Conservation (phyloP, 371 early-diverging fungal genomes). For the Rhizomucor pusillus region DNA sequence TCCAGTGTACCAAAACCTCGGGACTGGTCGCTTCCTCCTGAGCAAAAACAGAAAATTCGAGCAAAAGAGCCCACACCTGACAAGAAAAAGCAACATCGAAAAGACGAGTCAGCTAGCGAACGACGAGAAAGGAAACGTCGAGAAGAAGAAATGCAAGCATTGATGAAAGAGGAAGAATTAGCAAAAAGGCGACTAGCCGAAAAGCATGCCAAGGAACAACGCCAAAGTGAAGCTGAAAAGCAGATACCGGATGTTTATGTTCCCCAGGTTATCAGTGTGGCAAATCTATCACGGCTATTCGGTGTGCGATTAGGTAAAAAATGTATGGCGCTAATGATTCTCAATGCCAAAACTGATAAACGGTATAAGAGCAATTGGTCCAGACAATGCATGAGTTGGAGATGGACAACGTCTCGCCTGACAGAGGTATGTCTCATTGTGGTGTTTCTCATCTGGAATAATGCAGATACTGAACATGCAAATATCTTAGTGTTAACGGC, state of each 20-base stretch:
- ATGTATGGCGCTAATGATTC: background rate
- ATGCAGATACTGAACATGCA: no score
- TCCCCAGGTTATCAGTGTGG: conserved; percentile 81
- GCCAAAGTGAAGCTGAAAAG: conserved; percentile 17
- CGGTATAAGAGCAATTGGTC: conserved; percentile 52
- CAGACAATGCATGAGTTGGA: conserved; percentile 71
- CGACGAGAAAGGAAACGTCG: no score
- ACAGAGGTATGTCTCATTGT: conserved; percentile 45
- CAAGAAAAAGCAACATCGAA: conserved; percentile 8
- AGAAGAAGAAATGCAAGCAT: conserved; percentile 26
- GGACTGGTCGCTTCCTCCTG: conserved; percentile 34
- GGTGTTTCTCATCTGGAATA: background rate
- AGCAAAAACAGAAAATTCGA: conserved; percentile 26
- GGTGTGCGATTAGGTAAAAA: conserved; percentile 65
- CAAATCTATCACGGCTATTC: conserved; percentile 75
- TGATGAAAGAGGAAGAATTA: conserved; percentile 26
- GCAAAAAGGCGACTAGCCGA: conserved; percentile 18
- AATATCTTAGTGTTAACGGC: conserved; percentile 57
- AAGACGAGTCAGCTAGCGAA: conserved; percentile 14
- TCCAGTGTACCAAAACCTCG: conserved; percentile 31
- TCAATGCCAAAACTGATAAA: background rate
- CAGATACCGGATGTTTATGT: conserved; percentile 68
- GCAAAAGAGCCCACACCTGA: background rate
- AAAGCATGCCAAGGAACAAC: conserved; percentile 28
- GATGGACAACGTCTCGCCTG: conserved; percentile 72